Evolutionary conservation across 371 early-diverging fungal genomes (phyloP).

Genomic region (Zancudomyces culisetae): DNA sequence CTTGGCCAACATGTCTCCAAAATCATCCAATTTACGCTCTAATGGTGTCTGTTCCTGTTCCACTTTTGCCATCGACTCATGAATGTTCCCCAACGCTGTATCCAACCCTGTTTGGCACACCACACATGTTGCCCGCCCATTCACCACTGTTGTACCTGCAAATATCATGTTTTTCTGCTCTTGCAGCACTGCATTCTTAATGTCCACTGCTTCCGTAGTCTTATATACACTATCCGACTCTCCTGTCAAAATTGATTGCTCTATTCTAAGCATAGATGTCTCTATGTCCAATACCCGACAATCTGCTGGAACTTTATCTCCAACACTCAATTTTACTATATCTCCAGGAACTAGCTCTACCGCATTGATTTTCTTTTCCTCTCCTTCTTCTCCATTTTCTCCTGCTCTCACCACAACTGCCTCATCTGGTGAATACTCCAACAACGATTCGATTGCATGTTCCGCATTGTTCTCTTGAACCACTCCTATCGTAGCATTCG

Average conservation of each 20-base stretch:
- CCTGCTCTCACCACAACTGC: constrained; percentile 75
- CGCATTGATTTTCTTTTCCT: constrained; percentile 41
- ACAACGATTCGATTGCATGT: constrained; percentile 89
- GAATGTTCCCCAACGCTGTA: constrained; percentile 91
- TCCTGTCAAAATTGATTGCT: constrained; percentile 92
- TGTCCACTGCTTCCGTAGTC: constrained; percentile 39
- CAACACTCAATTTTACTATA: constrained; percentile 71
- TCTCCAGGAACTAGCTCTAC: constrained; percentile 90
- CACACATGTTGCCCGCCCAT: constrained; percentile 75
- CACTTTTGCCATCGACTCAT: constrained; percentile 60
- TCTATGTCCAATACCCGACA: constrained; percentile 56
- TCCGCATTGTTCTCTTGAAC: constrained; percentile 91
- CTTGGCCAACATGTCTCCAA: constrained; percentile 89
- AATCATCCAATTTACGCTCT: constrained; percentile 85
- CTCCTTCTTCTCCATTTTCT: no score
- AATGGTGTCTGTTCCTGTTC: constrained; percentile 84
- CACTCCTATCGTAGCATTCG: constrained; percentile 93
- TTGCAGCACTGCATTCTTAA: constrained; percentile 63
- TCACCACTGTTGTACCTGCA: constrained; percentile 86
- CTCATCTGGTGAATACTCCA: constrained; percentile 88
- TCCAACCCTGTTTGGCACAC: constrained; percentile 69
- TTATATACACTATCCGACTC: constrained; percentile 89
- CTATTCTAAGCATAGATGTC: constrained; percentile 69
- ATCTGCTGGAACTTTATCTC: constrained; percentile 94
- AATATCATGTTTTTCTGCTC: constrained; percentile 90